Evolutionary conservation across 139 green algal species (phyloP), one percentile per base, ranked within the genome.

Genomic region (Zygnema circumcarinatum): DNA sequence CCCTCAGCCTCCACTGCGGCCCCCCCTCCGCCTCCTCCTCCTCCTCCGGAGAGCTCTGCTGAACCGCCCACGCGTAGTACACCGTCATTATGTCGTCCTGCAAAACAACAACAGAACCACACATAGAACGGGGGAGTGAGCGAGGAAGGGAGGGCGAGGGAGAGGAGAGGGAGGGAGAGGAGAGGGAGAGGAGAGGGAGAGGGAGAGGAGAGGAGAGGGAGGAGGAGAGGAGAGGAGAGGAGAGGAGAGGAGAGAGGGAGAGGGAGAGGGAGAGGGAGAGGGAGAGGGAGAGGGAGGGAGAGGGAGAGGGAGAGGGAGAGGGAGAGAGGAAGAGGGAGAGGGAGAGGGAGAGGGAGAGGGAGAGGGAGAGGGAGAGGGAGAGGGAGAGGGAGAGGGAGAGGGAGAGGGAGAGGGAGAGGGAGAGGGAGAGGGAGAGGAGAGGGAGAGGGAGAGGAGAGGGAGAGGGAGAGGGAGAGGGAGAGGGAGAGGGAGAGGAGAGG

Each of bases 61-160:
- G 83, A 74, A 92, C 76, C 38, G 88, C 88, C 88, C 88, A 92
- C 31, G 89, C 86, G 62, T 92, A 92, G 87, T 91, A 92, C 67
- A 92, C 89, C 2, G 87, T 86, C 25, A 91, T 80, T 29, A 92
- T 92, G n/a, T 92, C 89, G 82, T 92, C 88, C 42, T 88, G 83
- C 29, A n/a, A n/a, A n/a, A n/a, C n/a, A n/a, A n/a, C n/a, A n/a
- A 80, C 31, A 38, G 38, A 83, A 38, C 74, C 39, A 83, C 68
- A 52, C 16, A 69, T 76, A 36, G 68, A 25, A 20, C 68, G 68
- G 68, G 35, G 68, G 68, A 25, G 68, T 36, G 68, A 76, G 68
- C 16, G 68, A n/a, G n/a, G n/a, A n/a, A n/a, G n/a, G n/a, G n/a
- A n/a, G n/a, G n/a, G n/a, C n/a, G n/a, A n/a, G n/a, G n/a, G n/a